Conservation (phyloP, 1,284 basidiomycete genomes). For the Lignosus rhinocerotis region DNA sequence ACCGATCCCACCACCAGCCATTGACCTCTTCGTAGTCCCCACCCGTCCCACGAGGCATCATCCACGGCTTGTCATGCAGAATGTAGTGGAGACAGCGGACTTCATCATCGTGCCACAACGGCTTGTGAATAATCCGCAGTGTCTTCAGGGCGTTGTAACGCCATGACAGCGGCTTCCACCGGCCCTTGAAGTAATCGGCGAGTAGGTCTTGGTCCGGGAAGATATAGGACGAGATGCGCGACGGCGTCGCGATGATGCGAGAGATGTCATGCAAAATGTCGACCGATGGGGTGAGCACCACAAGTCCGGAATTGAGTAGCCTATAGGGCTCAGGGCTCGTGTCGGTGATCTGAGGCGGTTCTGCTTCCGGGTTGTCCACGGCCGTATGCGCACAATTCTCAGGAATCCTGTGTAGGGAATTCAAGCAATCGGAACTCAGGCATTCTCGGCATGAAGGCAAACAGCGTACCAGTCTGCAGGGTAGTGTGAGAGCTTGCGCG, state of each 20-base stretch:
- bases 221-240: constrained; percentile 66
- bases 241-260: constrained; percentile 66
- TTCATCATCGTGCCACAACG: constrained; percentile 78
- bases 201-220: constrained; percentile 96
- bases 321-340: constrained; percentile 70
- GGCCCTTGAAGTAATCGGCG: constrained; percentile 76
- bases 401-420: constrained; percentile 66
- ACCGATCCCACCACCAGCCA: constrained; percentile 78
- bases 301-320: constrained; percentile 87
- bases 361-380: constrained; percentile 52
- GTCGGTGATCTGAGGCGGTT: constrained; percentile 47
- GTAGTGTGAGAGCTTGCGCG: constrained; percentile 80
- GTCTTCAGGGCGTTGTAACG: constrained; percentile 89
- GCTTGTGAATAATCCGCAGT: constrained; percentile 63
- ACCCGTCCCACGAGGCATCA: constrained; percentile 37
- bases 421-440: not conserved
- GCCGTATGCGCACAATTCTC: constrained; percentile 84
- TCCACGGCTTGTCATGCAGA: constrained; percentile 77
- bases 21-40: constrained; percentile 52
- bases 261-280: constrained; percentile 53
- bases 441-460: not conserved
- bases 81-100: constrained; percentile 79
- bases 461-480: constrained; percentile 78
- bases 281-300: constrained; percentile 81
- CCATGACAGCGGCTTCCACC: constrained; percentile 76